phyloP scores from a whole-genome alignment of 176 grass and related monocot species.

The barley (Hordeum vulgare) region DNA sequence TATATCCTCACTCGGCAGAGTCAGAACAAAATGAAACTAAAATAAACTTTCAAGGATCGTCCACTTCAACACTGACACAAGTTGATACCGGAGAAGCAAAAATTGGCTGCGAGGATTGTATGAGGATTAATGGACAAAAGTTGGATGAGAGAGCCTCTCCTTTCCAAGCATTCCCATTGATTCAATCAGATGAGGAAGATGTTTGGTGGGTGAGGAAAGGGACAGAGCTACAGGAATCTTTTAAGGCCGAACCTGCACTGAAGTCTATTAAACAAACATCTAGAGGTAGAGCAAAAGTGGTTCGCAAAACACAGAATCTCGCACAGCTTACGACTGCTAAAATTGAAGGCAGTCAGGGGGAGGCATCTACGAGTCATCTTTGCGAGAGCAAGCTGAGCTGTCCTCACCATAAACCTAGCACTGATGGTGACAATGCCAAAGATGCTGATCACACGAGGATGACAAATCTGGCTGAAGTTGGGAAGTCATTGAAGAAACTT shows the following conservation, averaged over 20 bases:
- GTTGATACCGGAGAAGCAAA: slow-evolving; percentile 56
- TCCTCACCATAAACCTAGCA: slow-evolving; percentile 71
- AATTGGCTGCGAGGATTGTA: slow-evolving; percentile 81
- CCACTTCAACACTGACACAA: slow-evolving; percentile 49
- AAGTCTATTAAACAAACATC: slow-evolving; percentile 68
- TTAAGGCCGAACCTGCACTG: slow-evolving; percentile 60
- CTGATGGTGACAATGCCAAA: slow-evolving; percentile 59
- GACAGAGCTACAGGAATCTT: slow-evolving; percentile 66
- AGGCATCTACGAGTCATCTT: slow-evolving; percentile 96
- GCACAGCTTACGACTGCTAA: slow-evolving; percentile 84
- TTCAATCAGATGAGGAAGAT: slow-evolving; percentile 84
- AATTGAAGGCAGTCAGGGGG: slow-evolving; percentile 92
- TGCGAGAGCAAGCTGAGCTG: slow-evolving; percentile 89
- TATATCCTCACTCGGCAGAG: slow-evolving; percentile 45
- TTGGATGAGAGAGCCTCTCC: slow-evolving; percentile 47
- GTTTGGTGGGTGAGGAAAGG: slow-evolving; percentile 96
- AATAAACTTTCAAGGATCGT: slow-evolving; percentile 52
- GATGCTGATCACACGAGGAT: slow-evolving; percentile 46
- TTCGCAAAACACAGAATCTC: slow-evolving; percentile 89
- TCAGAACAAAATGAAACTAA: slow-evolving; percentile 39
- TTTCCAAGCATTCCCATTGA: slow-evolving; percentile 51
- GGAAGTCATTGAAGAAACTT: slow-evolving; percentile 72
- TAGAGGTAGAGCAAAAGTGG: slow-evolving; percentile 71
- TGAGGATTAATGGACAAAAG: slow-evolving; percentile 65
- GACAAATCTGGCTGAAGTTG: slow-evolving; percentile 58